Evolutionary conservation across 1,284 basidiomycete genomes (phyloP).

Genomic region (Marasmius sp.): DNA sequence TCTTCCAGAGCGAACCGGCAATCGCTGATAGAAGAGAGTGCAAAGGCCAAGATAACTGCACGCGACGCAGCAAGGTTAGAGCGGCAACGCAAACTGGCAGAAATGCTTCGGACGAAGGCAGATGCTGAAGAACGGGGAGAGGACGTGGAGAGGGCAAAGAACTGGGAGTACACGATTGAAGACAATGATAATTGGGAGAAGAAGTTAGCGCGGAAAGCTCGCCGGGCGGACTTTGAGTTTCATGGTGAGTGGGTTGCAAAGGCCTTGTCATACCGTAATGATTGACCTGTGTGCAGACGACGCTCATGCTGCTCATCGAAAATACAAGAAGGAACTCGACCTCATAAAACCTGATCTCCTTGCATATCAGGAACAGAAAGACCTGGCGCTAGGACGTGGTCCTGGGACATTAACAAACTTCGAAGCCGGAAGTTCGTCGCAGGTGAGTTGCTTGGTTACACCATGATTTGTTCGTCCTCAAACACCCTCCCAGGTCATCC

Average conservation of each 20-base stretch:
- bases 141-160: slow-evolving; percentile 76
- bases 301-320: slow-evolving; percentile 81
- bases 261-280: slow-evolving; percentile 8
- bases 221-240: slow-evolving; percentile 80
- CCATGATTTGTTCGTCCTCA: slow-evolving; percentile 5
- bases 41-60: slow-evolving; percentile 71
- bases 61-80: slow-evolving; percentile 82
- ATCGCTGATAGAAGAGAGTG: slow-evolving; percentile 80
- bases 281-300: slow-evolving; percentile 60
- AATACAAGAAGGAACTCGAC: slow-evolving; percentile 91
- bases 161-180: slow-evolving; percentile 93
- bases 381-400: slow-evolving; percentile 73
- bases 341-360: slow-evolving; percentile 84
- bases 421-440: slow-evolving; percentile 42
- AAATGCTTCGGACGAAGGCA: slow-evolving; percentile 82
- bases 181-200: slow-evolving; percentile 95
- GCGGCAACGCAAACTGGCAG: slow-evolving; percentile 85
- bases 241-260: slow-evolving; percentile 52
- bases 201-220: slow-evolving; percentile 73
- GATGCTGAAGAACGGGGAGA: slow-evolving; percentile 88
- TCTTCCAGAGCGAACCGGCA: slow-evolving; percentile 81
- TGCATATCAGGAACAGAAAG: slow-evolving; percentile 86
- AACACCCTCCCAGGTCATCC: slow-evolving; percentile 38
- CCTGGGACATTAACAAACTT: slow-evolving; percentile 62
- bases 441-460: slow-evolving; percentile 27